Evolutionary conservation across 1,284 basidiomycete species (phyloP).

Genomic region (Cerrena zonata): DNA sequence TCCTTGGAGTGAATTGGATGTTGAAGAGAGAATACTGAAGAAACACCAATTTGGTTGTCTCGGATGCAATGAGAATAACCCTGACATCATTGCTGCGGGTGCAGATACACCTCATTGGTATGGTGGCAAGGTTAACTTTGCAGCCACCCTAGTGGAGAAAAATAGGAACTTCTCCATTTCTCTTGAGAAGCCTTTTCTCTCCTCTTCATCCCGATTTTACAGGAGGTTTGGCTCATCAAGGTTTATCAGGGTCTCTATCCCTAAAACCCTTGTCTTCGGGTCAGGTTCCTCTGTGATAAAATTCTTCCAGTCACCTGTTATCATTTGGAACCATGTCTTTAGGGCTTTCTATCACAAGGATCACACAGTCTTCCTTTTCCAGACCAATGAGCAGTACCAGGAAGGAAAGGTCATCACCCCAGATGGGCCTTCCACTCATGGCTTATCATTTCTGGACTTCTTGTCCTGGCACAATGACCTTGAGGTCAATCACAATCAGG

Average conservation of each 20-base stretch:
- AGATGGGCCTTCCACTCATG: neutral
- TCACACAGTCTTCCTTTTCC: conserved; percentile 30
- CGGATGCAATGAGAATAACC: conserved; percentile 20
- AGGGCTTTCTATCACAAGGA: conserved; percentile 36
- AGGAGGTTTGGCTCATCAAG: conserved; percentile 37
- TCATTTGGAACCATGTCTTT: conserved; percentile 32
- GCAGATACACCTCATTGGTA: conserved; percentile 24
- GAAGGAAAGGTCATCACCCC: neutral
- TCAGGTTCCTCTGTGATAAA: conserved; percentile 14
- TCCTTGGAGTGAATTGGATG: conserved; percentile 36
- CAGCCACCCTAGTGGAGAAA: conserved; percentile 15
- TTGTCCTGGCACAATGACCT: conserved; percentile 11
- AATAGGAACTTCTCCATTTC: conserved; percentile 4
- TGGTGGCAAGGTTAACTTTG: conserved; percentile 34
- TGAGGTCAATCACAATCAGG: conserved; percentile 10
- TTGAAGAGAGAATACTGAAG: conserved; percentile 24
- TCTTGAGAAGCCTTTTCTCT: conserved; percentile 30
- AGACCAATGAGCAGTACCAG: conserved; percentile 28
- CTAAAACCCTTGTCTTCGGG: conserved; percentile 16
- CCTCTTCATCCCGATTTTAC: conserved; percentile 32
- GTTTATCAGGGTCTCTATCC: conserved; percentile 32
- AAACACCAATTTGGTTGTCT: conserved; percentile 22
- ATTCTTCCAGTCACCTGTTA: conserved; percentile 30
- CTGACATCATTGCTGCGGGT: neutral
- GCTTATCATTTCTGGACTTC: conserved; percentile 9